These are phyloP conservation scores for Penicillium corylophilum DNA, from an alignment of 2,329 filamentous ascomycete genomes.

Conservation along the genomic window DNA sequence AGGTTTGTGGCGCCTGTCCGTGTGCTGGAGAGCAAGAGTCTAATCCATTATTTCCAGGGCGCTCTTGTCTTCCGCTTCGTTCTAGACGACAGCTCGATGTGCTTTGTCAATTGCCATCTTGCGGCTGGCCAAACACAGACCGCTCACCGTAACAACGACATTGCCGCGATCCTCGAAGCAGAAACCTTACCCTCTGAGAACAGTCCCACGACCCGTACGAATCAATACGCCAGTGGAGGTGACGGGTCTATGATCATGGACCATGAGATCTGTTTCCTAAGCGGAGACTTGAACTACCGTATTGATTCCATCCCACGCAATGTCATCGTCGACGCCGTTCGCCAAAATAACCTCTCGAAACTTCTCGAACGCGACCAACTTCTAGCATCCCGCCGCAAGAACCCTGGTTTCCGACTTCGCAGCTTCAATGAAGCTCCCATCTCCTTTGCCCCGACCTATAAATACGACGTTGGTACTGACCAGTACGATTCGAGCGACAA, in stretches of 20 bases:
- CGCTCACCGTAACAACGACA: constrained; percentile 85
- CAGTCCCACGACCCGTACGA: constrained; percentile 65
- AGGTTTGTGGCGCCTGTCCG: constrained; percentile 48
- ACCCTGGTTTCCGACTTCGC: constrained; percentile 82
- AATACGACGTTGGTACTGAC: constrained; percentile 95
- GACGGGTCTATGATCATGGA: constrained; percentile 94
- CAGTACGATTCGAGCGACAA: constrained; percentile 95
- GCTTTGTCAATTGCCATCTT: constrained; percentile 96
- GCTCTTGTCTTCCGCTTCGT: constrained; percentile 89
- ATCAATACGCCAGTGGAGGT: constrained; percentile 85
- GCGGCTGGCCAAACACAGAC: constrained; percentile 92
- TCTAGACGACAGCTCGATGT: constrained; percentile 89
- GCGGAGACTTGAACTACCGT: constrained; percentile 96
- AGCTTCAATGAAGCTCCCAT: constrained; percentile 91
- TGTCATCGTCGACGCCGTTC: constrained; percentile 82
- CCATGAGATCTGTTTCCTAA: constrained; percentile 94
- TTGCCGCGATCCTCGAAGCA: constrained; percentile 83
- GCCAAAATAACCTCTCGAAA: constrained; percentile 76
- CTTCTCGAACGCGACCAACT: constrained; percentile 92
- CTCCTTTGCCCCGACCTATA: constrained; percentile 93
- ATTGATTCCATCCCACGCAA: constrained; percentile 97
- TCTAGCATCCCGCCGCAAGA: constrained; percentile 81
- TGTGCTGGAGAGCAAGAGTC: not conserved
- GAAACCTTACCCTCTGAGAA: constrained; percentile 70
- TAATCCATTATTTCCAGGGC: constrained; percentile 51